Conservation (phyloP, 306 rosid species). For the Malus sylvestris region DNA sequence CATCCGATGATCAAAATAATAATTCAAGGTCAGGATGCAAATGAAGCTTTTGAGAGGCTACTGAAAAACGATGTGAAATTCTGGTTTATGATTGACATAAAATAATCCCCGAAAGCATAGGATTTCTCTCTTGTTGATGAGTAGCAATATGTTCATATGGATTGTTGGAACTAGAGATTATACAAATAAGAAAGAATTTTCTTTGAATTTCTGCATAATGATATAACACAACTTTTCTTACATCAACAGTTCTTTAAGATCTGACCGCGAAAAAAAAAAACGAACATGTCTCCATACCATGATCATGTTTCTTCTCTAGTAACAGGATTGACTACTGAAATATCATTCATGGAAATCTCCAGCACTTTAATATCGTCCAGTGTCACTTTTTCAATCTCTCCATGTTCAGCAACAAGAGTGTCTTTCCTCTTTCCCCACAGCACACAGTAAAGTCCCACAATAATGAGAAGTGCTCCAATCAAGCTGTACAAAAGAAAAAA, state of each 20-base stretch:
- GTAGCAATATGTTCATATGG: neutral
- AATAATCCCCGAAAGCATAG: slow-evolving; percentile 46
- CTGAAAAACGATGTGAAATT: slow-evolving; percentile 60
- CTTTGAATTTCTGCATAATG: neutral
- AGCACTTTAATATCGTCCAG: neutral
- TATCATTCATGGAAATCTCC: slow-evolving; percentile 12
- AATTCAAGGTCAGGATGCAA: slow-evolving; percentile 59
- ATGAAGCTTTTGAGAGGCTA: slow-evolving; percentile 75
- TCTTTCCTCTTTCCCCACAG: slow-evolving; percentile 31
- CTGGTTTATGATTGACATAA: slow-evolving; percentile 76
- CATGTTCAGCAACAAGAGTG: neutral
- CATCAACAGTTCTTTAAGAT: neutral
- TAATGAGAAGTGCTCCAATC: slow-evolving; percentile 23
- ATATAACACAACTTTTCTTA: neutral
- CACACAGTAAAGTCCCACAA: slow-evolving; percentile 25
- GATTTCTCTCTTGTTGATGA: neutral
- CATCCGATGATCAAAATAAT: slow-evolving; percentile 67
- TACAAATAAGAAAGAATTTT: neutral
- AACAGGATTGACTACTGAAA: neutral
- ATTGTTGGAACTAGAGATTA: neutral
- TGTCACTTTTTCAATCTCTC: neutral
- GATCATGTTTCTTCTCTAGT: neutral
- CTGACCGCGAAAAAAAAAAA: too few relatives aligned
- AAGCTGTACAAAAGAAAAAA: slow-evolving; percentile 4
- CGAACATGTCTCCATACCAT: too few relatives aligned